Conservation (phyloP, 805 yeast genomes). For the Spathaspora girioi region DNA sequence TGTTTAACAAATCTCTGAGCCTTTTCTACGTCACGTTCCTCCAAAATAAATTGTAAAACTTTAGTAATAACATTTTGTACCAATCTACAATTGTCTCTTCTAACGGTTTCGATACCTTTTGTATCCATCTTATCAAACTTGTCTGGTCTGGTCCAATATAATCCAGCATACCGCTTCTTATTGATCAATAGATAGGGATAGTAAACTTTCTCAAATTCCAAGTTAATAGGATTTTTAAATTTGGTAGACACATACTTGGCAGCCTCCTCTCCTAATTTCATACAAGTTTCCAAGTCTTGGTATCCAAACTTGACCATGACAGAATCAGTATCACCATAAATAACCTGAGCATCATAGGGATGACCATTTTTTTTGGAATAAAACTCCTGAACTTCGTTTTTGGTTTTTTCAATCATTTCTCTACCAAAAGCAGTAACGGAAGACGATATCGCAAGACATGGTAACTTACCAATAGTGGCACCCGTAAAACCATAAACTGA, state of each 20-base stretch:
- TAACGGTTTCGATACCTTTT: constrained; percentile 96
- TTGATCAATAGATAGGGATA: constrained; percentile 91
- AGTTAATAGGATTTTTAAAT: constrained; percentile 82
- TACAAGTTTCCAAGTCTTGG: constrained; percentile 72
- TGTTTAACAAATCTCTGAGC: constrained; percentile 84
- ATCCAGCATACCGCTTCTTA: constrained; percentile 95
- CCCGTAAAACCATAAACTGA: constrained; percentile 99
- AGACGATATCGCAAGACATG: constrained; percentile 94
- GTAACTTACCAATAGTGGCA: constrained; percentile 95
- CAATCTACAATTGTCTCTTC: constrained; percentile 94
- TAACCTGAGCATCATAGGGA: constrained; percentile 81
- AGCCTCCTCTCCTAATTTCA: constrained; percentile 92
- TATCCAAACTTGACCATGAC: constrained; percentile 98
- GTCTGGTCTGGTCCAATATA: constrained; percentile 92
- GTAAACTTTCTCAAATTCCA: constrained; percentile 95
- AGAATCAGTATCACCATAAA: constrained; percentile 98
- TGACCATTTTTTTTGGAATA: constrained; percentile 82
- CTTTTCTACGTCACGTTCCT: constrained; percentile 79
- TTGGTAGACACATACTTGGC: constrained; percentile 79
- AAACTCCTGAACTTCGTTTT: constrained; percentile 74
- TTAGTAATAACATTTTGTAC: constrained; percentile 94
- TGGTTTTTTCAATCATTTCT: constrained; percentile 92
- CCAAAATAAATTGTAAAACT: constrained; percentile 78
- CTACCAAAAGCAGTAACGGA: constrained; percentile 96
- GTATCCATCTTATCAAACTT: constrained; percentile 96